Percentiles rank a stretch among this genome's conserved stretches.
Evolutionary conservation across 176 grass and related monocot genomes (phyloP).

Genomic region (Rhipidocladum racemiflorum): DNA sequence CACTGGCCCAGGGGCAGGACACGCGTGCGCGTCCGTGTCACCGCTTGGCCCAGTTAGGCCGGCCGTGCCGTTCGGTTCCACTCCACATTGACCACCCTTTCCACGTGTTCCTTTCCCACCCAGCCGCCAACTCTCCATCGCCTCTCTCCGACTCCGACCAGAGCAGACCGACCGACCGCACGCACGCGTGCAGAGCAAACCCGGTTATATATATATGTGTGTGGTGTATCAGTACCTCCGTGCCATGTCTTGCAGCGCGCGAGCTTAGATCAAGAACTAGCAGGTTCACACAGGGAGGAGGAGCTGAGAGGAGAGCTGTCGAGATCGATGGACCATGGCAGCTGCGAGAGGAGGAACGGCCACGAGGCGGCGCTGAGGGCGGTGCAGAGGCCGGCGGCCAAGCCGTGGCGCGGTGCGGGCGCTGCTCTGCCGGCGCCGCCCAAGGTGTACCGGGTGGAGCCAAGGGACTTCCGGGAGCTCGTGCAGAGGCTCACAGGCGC

Average conservation of each 20-base stretch:
- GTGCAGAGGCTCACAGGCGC: constrained; percentile 67
- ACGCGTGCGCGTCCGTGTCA: neutral
- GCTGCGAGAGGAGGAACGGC: neutral
- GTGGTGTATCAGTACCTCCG: no score
- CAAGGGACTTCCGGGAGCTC: constrained; percentile 52
- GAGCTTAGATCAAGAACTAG: neutral
- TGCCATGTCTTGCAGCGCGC: neutral
- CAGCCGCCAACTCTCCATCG: neutral
- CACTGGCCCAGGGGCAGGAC: neutral
- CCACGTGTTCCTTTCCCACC: constrained; percentile 34
- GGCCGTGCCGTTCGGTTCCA: neutral
- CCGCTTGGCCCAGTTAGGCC: constrained; percentile 18
- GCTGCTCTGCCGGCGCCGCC: neutral
- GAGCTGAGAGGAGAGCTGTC: neutral
- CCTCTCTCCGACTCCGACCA: neutral
- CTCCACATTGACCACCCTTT: neutral
- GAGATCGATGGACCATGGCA: constrained; percentile 29
- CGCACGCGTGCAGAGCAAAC: neutral
- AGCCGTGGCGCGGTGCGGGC: constrained; percentile 1
- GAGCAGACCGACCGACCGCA: neutral
- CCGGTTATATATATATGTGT: constrained; percentile 26
- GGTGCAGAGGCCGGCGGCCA: constrained; percentile 28
- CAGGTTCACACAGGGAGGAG: neutral
- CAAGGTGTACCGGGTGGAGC: constrained; percentile 60
- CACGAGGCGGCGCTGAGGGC: constrained; percentile 21